Conservation (phyloP, 2,329 filamentous ascomycete species). For the Hypoxylon sp. region DNA sequence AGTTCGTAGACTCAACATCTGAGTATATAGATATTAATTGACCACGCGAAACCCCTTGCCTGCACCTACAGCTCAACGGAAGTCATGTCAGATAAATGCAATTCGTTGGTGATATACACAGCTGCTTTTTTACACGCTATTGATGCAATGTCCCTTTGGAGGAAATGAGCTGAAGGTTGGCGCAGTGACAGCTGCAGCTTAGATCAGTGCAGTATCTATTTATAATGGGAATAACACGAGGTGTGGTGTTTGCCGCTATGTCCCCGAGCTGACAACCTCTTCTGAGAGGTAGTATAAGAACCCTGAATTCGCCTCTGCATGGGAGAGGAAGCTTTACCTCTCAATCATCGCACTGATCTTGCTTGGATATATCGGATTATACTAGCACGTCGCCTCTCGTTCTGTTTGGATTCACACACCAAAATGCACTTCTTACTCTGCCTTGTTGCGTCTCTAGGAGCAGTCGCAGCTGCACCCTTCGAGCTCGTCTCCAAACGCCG, state of each 20-base stretch:
- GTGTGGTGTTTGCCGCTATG: neutral
- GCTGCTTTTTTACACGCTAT: slow-evolving; percentile 30
- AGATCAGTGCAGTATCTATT: neutral
- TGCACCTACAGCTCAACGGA: slow-evolving; percentile 9
- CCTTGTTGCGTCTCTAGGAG: slow-evolving; percentile 27
- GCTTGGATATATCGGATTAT: neutral
- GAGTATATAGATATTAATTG: slow-evolving; percentile 16
- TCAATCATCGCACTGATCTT: neutral
- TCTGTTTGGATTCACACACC: neutral
- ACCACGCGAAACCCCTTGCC: neutral
- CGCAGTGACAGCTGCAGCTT: slow-evolving; percentile 4
- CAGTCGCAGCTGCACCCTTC: slow-evolving; percentile 45
- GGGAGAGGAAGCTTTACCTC: neutral
- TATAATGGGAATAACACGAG: slow-evolving; percentile 12
- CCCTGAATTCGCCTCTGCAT: neutral
- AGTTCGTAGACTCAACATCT: neutral
- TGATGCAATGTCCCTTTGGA: slow-evolving; percentile 21
- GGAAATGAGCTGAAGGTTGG: slow-evolving; percentile 10
- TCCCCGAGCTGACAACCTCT: neutral
- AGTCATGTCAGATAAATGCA: slow-evolving; percentile 5
- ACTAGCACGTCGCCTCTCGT: neutral
- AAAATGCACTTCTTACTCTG: slow-evolving; percentile 29
- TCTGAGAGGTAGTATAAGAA: slow-evolving; percentile 20
- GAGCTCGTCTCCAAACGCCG: slow-evolving; percentile 51
- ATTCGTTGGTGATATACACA: neutral